Evolutionary conservation across 805 yeast species (phyloP).

Genomic region (Pichia deserticola): DNA sequence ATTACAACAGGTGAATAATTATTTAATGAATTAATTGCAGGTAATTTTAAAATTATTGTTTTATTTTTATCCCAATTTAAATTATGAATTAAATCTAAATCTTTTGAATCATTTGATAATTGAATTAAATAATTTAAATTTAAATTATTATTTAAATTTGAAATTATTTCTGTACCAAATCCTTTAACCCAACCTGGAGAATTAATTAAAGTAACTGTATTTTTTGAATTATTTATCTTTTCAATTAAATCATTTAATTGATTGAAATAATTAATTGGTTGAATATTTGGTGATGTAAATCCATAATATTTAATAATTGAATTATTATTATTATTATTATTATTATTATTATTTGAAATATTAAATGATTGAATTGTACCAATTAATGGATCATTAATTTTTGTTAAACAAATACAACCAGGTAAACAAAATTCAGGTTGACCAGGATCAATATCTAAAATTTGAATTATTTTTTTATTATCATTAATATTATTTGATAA

Average conservation of each 20-base stretch:
- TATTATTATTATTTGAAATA: conserved; percentile 12
- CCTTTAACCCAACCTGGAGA: conserved; percentile 94
- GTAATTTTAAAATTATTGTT: conserved; percentile 9
- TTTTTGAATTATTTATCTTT: conserved; percentile 15
- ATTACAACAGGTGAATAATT: conserved; percentile 46
- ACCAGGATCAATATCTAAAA: conserved; percentile 82
- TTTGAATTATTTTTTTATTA: conserved; percentile 27
- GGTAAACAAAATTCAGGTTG: conserved; percentile 76
- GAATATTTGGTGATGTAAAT: conserved; percentile 57
- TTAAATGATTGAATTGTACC: conserved; percentile 28
- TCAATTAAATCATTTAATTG: conserved; percentile 35
- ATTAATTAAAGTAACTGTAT: conserved; percentile 41
- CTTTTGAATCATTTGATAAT: conserved; percentile 32
- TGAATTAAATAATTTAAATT: conserved; percentile 53
- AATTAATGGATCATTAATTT: conserved; percentile 26
- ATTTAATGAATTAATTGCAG: conserved; percentile 27
- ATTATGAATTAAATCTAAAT: conserved; percentile 7
- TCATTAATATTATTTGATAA: conserved; percentile 18
- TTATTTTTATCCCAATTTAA: neutral
- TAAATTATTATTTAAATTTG: conserved; percentile 34
- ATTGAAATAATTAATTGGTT: conserved; percentile 48
- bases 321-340: neutral
- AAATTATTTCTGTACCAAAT: conserved; percentile 63
- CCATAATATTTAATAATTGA: conserved; percentile 42
- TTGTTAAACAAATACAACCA: conserved; percentile 54